These are phyloP conservation scores for Colletotrichum caudatum DNA, from an alignment of 2,329 filamentous ascomycete species.

Conservation along the genomic window DNA sequence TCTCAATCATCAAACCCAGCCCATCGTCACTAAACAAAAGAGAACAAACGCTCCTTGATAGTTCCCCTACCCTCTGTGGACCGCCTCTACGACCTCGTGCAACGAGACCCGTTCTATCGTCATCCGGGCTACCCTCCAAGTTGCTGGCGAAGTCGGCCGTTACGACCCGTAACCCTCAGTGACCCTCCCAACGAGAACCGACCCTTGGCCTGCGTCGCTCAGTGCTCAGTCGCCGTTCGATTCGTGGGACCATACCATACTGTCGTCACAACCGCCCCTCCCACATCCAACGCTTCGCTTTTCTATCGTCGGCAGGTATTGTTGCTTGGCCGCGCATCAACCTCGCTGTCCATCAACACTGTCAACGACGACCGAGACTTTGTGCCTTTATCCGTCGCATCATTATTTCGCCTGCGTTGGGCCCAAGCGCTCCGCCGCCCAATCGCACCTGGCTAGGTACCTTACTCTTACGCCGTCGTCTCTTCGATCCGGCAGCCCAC, in stretches of 20 bases:
- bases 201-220: constrained; percentile 23
- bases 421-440: constrained; percentile 32
- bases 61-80: neutral
- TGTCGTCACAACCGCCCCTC: constrained; percentile 17
- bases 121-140: constrained; percentile 5
- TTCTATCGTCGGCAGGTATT: constrained; percentile 6
- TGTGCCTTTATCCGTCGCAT: constrained; percentile 8
- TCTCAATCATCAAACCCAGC: neutral
- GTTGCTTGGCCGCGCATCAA: constrained; percentile 5
- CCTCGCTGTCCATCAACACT: constrained; percentile 3
- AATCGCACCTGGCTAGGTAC: constrained; percentile 21
- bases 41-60: neutral
- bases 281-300: constrained; percentile 3
- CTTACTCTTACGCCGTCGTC: constrained; percentile 9
- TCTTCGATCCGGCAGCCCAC: constrained; percentile 16
- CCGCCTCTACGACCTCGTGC: neutral
- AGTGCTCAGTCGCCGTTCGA: constrained; percentile 25
- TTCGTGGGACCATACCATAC: constrained; percentile 26
- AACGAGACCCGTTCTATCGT: neutral
- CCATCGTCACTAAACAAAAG: neutral
- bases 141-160: constrained; percentile 12
- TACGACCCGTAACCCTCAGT: constrained; percentile 6
- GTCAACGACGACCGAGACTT: constrained; percentile 2
- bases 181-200: constrained; percentile 3
- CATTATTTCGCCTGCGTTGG: constrained; percentile 17